Evolutionary conservation across 768 basidiomycete genomes (phyloP), one percentile per base, ranked within the genome.

Genomic region (Pleurotus tuber-regium): DNA sequence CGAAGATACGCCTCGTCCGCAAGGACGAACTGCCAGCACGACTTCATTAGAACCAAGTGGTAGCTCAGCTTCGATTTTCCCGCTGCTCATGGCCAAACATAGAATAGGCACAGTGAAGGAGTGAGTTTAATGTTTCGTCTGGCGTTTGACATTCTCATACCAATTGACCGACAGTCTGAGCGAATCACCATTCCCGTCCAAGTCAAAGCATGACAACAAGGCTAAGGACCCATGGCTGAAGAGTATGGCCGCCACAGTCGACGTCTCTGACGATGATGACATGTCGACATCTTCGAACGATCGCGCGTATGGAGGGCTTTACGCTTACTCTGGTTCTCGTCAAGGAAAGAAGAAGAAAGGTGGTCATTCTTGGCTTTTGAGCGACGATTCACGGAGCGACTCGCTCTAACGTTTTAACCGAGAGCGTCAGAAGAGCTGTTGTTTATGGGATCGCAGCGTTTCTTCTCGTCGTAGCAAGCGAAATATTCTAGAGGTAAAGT

Each of bases 281-380:
- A 18, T 7, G 14, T 24, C 21, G 16, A 16, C 35, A 38, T 11
- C 35, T 2, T 38, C 35, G 10, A 19, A 7, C n/a, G 40, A 35
- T 4, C 30, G 30, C 11, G n/a, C 29, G 35, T 35, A 35, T 35
- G 31, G 31, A 30, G 46, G 16, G n/a, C 46, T 29, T 16, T 31
- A 11, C 21, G 46, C 46, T 18, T 16, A n/a, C 9, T 8, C 7
- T 16, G 16, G 18, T 10, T 24, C 46, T 1, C n/a, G 31, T 0
- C 29, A 31, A 35, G 18, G 10, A 12, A n/a, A 18, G 46, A 33
- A 33, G 30, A 24, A 48, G 46, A 10, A 30, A 8, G 18, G 31
- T 12, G 18, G 25, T 26, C 7, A 21, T 35, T 48, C 46, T 11
- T 48, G 46, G 46, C 46, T 48, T 9, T 35, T 48, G 2, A 48